A percentile compares a stretch with the other conserved stretches of the same genome.
phyloP scores from a whole-genome alignment of 225 moss, liverwort and hornwort genomes.

The Neckera pumila region DNA sequence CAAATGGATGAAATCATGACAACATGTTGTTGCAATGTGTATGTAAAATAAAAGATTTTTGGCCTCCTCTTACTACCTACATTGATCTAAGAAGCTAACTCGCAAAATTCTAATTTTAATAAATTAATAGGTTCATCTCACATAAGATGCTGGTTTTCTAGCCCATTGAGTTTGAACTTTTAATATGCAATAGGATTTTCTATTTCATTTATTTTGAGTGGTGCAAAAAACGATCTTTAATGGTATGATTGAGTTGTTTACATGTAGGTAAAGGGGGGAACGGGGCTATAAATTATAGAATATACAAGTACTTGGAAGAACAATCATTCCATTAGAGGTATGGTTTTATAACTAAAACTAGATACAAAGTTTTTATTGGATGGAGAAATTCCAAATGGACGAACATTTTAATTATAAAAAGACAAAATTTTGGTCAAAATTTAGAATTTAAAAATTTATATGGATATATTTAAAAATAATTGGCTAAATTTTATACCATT shows the following conservation, averaged over 20 bases:
- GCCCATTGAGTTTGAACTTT: not conserved
- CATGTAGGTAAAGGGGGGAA: no score
- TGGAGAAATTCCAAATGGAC: no score
- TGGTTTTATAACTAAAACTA: no score
- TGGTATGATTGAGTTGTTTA: not conserved
- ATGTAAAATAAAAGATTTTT: not conserved
- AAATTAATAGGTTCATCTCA: not conserved
- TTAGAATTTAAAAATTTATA: not conserved
- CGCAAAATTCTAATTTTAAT: not conserved
- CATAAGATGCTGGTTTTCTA: not conserved
- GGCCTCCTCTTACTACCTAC: not conserved
- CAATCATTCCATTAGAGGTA: not conserved
- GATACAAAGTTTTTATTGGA: not conserved
- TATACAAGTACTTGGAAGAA: not conserved
- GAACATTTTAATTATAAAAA: not conserved
- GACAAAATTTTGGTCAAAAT: no score
- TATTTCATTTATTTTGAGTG: not conserved
- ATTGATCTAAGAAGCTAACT: not conserved
- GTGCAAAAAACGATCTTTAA: rapidly evolving
- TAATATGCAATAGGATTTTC: not conserved
- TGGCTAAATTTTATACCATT: not conserved
- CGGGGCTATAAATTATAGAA: not conserved
- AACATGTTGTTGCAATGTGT: rapidly evolving
- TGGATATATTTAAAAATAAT: not conserved
- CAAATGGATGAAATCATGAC: not conserved